These are phyloP conservation scores for Arctium lappa DNA, from an alignment of 129 eudicot genomes.

Conservation along the genomic window DNA sequence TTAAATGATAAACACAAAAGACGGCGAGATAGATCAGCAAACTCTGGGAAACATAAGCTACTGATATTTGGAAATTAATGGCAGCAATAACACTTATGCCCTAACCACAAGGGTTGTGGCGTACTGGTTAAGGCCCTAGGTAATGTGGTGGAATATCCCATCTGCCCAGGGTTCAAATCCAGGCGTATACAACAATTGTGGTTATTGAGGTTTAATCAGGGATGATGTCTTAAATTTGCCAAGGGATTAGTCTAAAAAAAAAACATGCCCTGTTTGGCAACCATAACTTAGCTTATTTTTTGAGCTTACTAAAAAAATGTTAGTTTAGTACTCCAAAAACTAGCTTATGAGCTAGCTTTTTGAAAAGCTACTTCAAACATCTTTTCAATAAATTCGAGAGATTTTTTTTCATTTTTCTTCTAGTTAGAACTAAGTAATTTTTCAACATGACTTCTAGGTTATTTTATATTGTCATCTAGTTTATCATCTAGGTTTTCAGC, in stretches of 20 bases:
- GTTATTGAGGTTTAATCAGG: no score
- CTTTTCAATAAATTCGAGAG: background rate
- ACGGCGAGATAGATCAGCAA: background rate
- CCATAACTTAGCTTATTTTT: background rate
- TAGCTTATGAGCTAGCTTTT: background rate
- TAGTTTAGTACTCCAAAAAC: background rate
- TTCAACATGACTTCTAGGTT: background rate
- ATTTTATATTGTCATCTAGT: background rate
- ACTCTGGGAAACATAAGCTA: conserved; percentile 3
- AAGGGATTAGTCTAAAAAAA: no score
- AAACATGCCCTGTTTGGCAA: background rate
- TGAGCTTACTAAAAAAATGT: background rate
- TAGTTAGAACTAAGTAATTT: no score
- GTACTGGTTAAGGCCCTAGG: no score
- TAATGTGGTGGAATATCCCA: no score
- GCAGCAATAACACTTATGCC: background rate
- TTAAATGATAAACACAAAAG: background rate
- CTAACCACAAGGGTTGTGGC: no score
- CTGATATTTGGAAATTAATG: background rate
- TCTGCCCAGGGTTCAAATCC: no score
- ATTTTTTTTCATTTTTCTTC: background rate
- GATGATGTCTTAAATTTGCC: no score
- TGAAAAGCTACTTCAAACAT: background rate
- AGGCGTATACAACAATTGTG: no score
- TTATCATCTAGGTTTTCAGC: background rate